Evolutionary conservation across 2,329 filamentous ascomycete genomes (phyloP), one percentile per base, ranked within the genome.

Genomic region (Periconia sp.): DNA sequence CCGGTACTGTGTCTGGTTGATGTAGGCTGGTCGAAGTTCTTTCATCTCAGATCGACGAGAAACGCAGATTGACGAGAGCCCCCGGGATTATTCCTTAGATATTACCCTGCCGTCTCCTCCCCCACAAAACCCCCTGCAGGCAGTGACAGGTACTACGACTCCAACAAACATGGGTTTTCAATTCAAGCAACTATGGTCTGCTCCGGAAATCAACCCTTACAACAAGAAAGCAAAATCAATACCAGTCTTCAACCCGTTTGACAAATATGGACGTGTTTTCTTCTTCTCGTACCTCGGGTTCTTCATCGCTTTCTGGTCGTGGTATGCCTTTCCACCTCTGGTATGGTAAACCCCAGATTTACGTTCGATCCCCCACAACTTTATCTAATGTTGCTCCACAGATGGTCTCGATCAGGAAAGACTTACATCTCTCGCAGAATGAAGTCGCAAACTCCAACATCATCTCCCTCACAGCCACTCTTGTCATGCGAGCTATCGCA

Each of bases 361-460:
- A 37, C 33, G 33, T 50, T 49, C 50, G 50, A 37, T 20, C 46
- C 20, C 35, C 35, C 48, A 43, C 42, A 31, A n/a, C 49, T 7
- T 23, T 13, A 19, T 76, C 86, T 47, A 84, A 88, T 66, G 35
- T 14, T n/a, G 40, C 33, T 19, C 20, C 37, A 47, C 47, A 72
- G 70, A 66, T 74, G 42, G 62, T 72, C 59, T 91, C 90, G 27
- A 95, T 96, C 77, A 88, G 87, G 70, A 80, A 86, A 58, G 91
- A 96, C 68, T 82, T 96, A 33, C 71, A 85, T 48, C 84, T 96
- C 64, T 87, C 82, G 11, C 79, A 86, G 23, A 78, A 79, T 33
- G 82, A 96, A 71, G 81, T 96, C 49, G 85, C 88, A 62, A 97
- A 96, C 76, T 96, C 92, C 37, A 96, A 96, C 74, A 93, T 96